phyloP scores from a whole-genome alignment of 768 basidiomycete species.

The Psilocybe cubensis region DNA sequence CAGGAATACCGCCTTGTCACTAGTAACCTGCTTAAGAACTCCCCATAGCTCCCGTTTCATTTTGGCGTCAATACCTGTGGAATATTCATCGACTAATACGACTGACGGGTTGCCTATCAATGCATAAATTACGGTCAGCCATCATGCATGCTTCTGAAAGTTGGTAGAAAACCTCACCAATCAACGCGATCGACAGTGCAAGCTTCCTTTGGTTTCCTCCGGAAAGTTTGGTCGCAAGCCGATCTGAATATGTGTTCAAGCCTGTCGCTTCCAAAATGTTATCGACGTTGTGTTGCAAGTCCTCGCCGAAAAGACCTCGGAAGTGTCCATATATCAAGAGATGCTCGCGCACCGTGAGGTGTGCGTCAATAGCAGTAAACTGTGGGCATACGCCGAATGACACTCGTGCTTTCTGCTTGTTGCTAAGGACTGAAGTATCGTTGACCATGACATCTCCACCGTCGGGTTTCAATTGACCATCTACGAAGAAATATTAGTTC shows the following conservation, averaged over 20 bases:
- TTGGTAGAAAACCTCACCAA: conserved; percentile 33
- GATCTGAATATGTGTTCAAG: conserved; percentile 61
- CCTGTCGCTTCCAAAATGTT: conserved; percentile 61
- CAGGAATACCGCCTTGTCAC: conserved; percentile 71
- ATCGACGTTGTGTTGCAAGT: conserved; percentile 56
- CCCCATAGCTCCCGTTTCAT: conserved; percentile 86
- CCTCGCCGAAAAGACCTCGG: conserved; percentile 61
- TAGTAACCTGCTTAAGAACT: conserved; percentile 65
- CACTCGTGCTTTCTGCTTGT: conserved; percentile 64
- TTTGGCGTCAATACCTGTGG: conserved; percentile 81
- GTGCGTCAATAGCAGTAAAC: conserved; percentile 80
- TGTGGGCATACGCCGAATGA: conserved; percentile 84
- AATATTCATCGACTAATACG: conserved; percentile 82
- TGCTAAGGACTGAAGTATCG: conserved; percentile 61
- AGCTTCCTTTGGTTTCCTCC: conserved; percentile 84
- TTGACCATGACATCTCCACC: conserved; percentile 70
- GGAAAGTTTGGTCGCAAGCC: conserved; percentile 73
- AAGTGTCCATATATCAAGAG: conserved; percentile 73
- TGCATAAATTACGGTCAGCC: not conserved
- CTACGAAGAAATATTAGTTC: conserved; percentile 31
- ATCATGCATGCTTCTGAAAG: not conserved
- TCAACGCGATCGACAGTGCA: conserved; percentile 74
- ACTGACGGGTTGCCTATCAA: conserved; percentile 63
- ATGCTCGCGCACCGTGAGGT: conserved; percentile 80
- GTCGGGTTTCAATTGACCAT: conserved; percentile 71